Evolutionary conservation across 768 basidiomycete species (phyloP).

Genomic region (Hemileccinum impolitum): DNA sequence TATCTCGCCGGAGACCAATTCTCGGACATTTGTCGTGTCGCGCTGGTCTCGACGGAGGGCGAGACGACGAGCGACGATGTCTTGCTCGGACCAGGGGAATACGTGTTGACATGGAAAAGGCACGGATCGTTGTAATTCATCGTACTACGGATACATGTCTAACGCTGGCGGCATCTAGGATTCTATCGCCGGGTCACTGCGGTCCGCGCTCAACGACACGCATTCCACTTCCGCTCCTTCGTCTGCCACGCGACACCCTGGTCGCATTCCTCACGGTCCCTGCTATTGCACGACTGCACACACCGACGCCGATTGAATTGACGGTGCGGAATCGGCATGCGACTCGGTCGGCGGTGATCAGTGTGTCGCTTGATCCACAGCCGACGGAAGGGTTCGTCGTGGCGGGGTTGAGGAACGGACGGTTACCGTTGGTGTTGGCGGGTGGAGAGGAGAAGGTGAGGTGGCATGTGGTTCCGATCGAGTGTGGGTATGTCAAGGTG

Average conservation of each 20-base stretch:
- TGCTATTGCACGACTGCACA: slow-evolving; percentile 60
- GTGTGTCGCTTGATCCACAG: slow-evolving; percentile 71
- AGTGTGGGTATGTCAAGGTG: slow-evolving; percentile 63
- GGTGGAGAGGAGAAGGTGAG: slow-evolving; percentile 60
- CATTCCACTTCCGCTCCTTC: slow-evolving; percentile 59
- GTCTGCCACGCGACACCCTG: slow-evolving; percentile 58
- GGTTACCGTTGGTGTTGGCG: slow-evolving; percentile 70
- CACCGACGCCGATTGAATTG: slow-evolving; percentile 51
- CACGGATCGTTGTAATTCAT: slow-evolving; percentile 17
- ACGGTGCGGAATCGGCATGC: slow-evolving; percentile 65
- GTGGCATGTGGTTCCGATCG: slow-evolving; percentile 72
- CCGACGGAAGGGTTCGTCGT: slow-evolving; percentile 73
- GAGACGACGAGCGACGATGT: slow-evolving; percentile 14
- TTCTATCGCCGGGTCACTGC: slow-evolving; percentile 40
- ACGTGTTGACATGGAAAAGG: slow-evolving; percentile 67
- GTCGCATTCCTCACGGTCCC: slow-evolving; percentile 66
- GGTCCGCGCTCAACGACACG: slow-evolving; percentile 47
- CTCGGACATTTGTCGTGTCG: slow-evolving; percentile 51
- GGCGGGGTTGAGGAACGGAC: slow-evolving; percentile 65
- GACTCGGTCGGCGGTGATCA: slow-evolving; percentile 62
- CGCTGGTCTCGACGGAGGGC: slow-evolving; percentile 42
- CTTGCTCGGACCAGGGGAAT: slow-evolving; percentile 53
- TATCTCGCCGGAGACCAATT: slow-evolving; percentile 66
- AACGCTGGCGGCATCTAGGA: slow-evolving; percentile 32
- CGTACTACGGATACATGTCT: no score